Evolutionary conservation across 257 asterid genomes (phyloP).

Genomic region (Scutellaria minor): DNA sequence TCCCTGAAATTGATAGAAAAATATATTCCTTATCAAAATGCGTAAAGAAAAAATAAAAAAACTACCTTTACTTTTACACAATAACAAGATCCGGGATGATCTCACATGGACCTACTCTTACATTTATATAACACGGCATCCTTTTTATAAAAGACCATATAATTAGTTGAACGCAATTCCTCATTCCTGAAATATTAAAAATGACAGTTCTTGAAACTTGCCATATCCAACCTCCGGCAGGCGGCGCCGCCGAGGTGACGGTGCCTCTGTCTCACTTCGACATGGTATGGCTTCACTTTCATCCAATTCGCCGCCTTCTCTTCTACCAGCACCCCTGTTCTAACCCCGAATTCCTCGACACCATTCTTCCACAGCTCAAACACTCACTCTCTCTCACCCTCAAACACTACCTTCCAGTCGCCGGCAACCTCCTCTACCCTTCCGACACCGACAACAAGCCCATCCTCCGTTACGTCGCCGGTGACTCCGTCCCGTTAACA

Average conservation of each 20-base stretch:
- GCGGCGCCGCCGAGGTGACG: conserved; percentile 28
- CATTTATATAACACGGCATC: background rate
- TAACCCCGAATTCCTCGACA: conserved; percentile 36
- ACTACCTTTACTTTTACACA: too few relatives aligned
- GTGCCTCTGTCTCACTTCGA: conserved; percentile 53
- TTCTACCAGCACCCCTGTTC: conserved; percentile 50
- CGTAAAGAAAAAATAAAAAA: too few relatives aligned
- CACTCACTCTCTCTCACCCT: conserved; percentile 59
- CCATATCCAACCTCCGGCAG: conserved; percentile 40
- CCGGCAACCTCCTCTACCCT: conserved; percentile 51
- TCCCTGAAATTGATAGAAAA: too few relatives aligned
- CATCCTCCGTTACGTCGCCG: conserved; percentile 36
- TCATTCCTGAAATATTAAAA: too few relatives aligned
- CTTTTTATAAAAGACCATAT: background rate
- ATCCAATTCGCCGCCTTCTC: conserved; percentile 44
- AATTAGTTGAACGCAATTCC: background rate
- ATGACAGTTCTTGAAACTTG: conserved; percentile 19
- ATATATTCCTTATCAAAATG: too few relatives aligned
- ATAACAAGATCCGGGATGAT: too few relatives aligned
- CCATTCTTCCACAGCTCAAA: conserved; percentile 51
- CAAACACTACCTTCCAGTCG: conserved; percentile 47
- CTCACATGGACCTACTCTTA: too few relatives aligned
- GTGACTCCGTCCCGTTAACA: conserved; percentile 47
- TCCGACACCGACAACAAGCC: conserved; percentile 34
- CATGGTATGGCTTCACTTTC: conserved; percentile 48